These are phyloP conservation scores for Begonia loranthoides DNA, from an alignment of 306 rosid species.

Conservation along the genomic window DNA sequence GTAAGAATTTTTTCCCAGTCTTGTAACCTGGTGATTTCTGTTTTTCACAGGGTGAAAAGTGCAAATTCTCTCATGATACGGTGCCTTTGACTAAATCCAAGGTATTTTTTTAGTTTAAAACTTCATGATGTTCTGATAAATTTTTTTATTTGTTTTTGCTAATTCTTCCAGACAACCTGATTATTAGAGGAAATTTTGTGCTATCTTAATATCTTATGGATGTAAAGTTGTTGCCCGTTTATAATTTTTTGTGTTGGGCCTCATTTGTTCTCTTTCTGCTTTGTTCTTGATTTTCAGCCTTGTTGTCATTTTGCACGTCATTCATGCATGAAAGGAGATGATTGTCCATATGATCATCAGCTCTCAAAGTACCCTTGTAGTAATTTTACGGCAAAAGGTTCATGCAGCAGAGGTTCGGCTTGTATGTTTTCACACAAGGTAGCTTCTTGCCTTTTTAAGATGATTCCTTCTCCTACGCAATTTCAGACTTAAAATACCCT, in stretches of 20 bases:
- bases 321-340: constrained; percentile 86
- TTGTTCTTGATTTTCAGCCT: constrained; percentile 46
- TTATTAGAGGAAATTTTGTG: too few species aligned
- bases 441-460: constrained; percentile 12
- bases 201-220: too few species aligned
- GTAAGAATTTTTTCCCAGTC: not conserved
- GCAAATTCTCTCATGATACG: constrained; percentile 70
- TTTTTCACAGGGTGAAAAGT: constrained; percentile 64
- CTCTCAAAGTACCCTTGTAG: constrained; percentile 76
- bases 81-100: constrained; percentile 62
- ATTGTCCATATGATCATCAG: constrained; percentile 79
- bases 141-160: not conserved
- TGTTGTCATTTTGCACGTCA: constrained; percentile 54
- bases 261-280: constrained; percentile 1
- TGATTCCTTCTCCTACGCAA: not conserved
- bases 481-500: not conserved
- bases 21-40: not conserved
- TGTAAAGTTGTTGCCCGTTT: not conserved
- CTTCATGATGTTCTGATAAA: constrained; percentile 1
- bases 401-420: constrained; percentile 51
- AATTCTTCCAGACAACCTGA: too few species aligned
- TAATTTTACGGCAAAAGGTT: constrained; percentile 43
- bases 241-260: not conserved
- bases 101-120: constrained; percentile 19
- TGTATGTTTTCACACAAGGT: constrained; percentile 89